Evolutionary conservation across 1,284 basidiomycete genomes (phyloP), one percentile per base, ranked within the genome.

Genomic region (Inonotus obliquus): DNA sequence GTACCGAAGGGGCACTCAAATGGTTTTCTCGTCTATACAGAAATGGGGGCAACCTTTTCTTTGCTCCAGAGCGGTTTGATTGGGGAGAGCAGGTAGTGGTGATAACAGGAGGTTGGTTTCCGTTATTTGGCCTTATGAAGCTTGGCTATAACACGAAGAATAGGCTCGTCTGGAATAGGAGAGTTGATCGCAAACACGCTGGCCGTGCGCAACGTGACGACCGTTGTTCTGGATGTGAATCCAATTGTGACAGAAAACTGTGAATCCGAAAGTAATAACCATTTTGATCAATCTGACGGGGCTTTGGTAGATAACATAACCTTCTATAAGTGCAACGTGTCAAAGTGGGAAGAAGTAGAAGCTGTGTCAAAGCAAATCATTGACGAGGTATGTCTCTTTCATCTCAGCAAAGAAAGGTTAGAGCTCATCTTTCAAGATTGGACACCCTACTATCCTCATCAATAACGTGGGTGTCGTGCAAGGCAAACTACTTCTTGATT

Each of bases 381-480:
- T 17, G 81, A 90, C 69, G 92, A 96, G 77, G 53, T 59, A 45
- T n/a, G 35, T 6, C 44, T 23, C 44, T 17, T 44, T 44, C 41
- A 62, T 6, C 13, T 48, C 47, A 38, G 17, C 27, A 11, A 1
- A 49, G 5, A 52, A 52, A 27, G 27, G 35, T 23, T 13, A 2
- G 27, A 51, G n/a, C 7, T 52, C 25, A 58, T 58, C n/a, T 49
- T 29, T 39, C 17, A 68, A 94, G 91, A 78, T 96, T 58, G 94
- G 94, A 5, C 81, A 91, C 58, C 92, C 94, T 1, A 96, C 96
- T 0, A 82, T 98, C 35, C 75, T 99, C 14, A 80, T 99, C 69
- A 98, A 98, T 76, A 98, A 98, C 69, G 96, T 96, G 0, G 96
- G 95, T n/a, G 85, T 98, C 59, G 92, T 92, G 35, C 89, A 95